Base-by-base conservation (phyloP, 2,329 filamentous ascomycete species). In the Neocatenulostroma microsporum region DNA sequence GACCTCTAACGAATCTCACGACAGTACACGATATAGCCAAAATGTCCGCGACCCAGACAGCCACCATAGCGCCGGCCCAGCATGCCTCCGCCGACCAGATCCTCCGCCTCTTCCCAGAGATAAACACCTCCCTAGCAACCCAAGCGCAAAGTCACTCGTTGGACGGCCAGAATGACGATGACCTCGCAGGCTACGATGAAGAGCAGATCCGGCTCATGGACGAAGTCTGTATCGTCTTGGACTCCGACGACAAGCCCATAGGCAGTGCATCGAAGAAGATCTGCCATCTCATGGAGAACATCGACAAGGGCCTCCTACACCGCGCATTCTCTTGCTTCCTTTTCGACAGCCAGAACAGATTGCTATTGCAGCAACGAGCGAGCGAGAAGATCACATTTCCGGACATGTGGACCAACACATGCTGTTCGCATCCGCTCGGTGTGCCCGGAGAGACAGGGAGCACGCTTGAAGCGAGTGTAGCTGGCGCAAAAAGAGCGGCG, bases 371-470 rank as follows among this genome's bases (percentile, higher is more conserved):
- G 68, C 91, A 96, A 70, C 84, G 91, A 50, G 91, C 91, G 19
- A 70, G 80, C 26, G 89, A 96, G 69, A 98, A 98, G 72, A 98
- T 98, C 59, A 98, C 91, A 5, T 98, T 98, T 68, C 89, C 91
- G n/a, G 86, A 94, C 61, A 88, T 95, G 82, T 98, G 91, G 91
- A 98, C 91, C 47, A 98, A 98, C 68, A 98, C 91, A 21, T 98
- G 91, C 74, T 98, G 91, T 72, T 98, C 91, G 25, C 91, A 98
- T 64, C 91, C 91, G 4, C 74, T 98, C 43, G 84, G 85, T 37
- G 83, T 95, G 49, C 84, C 91, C 7, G 82, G 82, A 47, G 91
- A 98, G 76, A 94, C 86, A 18, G 91, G 91, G 45, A 75, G 79
- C 21, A 82, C 82, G 49, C 72, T 98, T 28, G 73, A 80, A 33